Evolutionary conservation across 441 rosid genomes (phyloP).

Genomic region (Adansonia grandidieri): DNA sequence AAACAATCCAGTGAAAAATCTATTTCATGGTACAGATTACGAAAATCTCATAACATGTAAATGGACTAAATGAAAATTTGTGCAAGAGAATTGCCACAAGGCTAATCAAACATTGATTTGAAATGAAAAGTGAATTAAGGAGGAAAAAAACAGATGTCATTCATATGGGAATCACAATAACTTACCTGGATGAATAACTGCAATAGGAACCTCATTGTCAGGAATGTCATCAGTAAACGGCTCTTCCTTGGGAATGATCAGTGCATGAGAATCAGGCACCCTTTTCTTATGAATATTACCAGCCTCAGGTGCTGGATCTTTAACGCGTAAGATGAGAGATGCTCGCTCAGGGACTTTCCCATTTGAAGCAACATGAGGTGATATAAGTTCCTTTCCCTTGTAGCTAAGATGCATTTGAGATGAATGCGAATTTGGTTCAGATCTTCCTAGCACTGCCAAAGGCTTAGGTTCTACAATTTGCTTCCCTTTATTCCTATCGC

Average conservation of each 20-base stretch:
- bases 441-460: constrained; percentile 29
- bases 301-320: constrained; percentile 35
- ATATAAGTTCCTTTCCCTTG: constrained; percentile 56
- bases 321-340: constrained; percentile 35
- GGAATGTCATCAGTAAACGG: constrained; percentile 51
- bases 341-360: constrained; percentile 34
- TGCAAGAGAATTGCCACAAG: background rate
- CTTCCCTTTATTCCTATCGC: constrained; percentile 32
- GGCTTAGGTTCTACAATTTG: constrained; percentile 34
- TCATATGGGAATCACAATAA: constrained; percentile 15
- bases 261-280: constrained; percentile 32
- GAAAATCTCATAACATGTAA: background rate
- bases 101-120: background rate
- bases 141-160: background rate
- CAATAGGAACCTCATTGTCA: constrained; percentile 49
- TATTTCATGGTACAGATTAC: background rate
- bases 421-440: constrained; percentile 27
- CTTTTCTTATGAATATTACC: constrained; percentile 34
- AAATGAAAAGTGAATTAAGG: background rate
- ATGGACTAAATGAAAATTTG: background rate
- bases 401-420: constrained; percentile 28
- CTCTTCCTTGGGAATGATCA: constrained; percentile 64
- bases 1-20: background rate
- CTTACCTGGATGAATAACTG: constrained; percentile 59
- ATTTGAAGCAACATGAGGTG: constrained; percentile 33